phyloP scores from a whole-genome alignment of 352 stramenopile species.

The Phytophthora megakarya region DNA sequence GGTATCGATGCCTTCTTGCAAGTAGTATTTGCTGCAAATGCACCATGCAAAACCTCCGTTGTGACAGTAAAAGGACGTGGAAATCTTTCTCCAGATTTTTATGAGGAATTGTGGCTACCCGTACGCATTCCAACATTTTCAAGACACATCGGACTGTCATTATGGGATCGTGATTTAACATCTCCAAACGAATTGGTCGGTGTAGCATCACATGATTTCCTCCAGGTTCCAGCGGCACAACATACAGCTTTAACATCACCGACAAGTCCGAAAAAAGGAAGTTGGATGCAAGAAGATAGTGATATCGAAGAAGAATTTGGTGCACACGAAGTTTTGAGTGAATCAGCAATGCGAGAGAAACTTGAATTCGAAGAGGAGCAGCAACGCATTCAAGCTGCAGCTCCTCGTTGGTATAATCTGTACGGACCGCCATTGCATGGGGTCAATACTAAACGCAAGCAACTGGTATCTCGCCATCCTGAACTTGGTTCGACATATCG shows the following conservation, averaged over 20 bases:
- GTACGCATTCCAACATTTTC: conserved; percentile 78
- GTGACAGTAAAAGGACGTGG: conserved; percentile 64
- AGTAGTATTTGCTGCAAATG: conserved; percentile 67
- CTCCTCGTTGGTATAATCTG: conserved; percentile 78
- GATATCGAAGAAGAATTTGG: conserved; percentile 8
- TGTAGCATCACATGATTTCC: conserved; percentile 73
- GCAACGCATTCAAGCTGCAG: conserved; percentile 8
- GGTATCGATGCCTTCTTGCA: conserved; percentile 88
- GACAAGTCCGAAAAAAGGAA: conserved; percentile 4
- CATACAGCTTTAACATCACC: not conserved
- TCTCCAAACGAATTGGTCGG: conserved; percentile 78
- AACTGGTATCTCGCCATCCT: conserved; percentile 60
- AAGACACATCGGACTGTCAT: conserved; percentile 66
- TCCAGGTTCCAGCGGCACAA: conserved; percentile 43
- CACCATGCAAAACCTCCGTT: conserved; percentile 49
- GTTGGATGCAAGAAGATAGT: conserved; percentile 14
- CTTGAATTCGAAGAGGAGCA: conserved; percentile 23
- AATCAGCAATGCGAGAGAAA: conserved; percentile 9
- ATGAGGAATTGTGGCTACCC: conserved; percentile 88
- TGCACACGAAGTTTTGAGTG: not conserved
- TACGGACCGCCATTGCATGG: conserved; percentile 80
- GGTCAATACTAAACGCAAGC: conserved; percentile 56
- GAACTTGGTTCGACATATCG: conserved; percentile 83
- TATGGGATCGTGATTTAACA: conserved; percentile 83
- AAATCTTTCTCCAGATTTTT: conserved; percentile 61